phyloP scores from a whole-genome alignment of 129 eudicot genomes.

The Flaveria bidentis region DNA sequence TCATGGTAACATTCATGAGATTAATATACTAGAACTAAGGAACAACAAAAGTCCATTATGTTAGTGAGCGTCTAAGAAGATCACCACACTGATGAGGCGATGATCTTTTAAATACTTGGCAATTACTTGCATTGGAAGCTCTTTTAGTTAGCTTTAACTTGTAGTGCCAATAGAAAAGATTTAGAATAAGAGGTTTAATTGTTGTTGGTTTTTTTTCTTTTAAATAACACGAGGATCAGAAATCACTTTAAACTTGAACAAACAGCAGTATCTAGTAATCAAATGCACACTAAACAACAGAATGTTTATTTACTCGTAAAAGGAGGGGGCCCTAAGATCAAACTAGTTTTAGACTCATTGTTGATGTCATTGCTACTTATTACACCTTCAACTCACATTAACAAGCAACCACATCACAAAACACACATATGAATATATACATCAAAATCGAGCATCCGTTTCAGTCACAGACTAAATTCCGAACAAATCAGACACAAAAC shows the following conservation, averaged over 20 bases:
- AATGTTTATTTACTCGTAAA: background rate
- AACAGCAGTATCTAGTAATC: background rate
- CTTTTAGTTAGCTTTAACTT: background rate
- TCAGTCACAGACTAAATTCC: constrained; percentile 3
- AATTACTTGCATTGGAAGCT: background rate
- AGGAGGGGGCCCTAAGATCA: background rate
- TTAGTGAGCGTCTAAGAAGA: background rate
- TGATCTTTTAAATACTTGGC: background rate
- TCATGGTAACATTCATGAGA: background rate
- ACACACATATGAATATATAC: background rate
- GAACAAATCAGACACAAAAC: constrained; percentile 8
- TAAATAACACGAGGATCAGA: background rate
- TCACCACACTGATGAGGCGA: background rate
- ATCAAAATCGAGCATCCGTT: constrained; percentile 22
- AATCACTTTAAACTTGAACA: background rate
- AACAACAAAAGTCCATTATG: background rate
- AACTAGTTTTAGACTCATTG: background rate
- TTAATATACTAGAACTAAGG: background rate
- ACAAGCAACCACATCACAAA: background rate
- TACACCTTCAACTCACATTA: too few species aligned
- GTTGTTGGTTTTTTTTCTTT: too few species aligned
- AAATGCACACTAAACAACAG: background rate
- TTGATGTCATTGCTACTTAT: constrained; percentile 3
- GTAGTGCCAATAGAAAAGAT: background rate
- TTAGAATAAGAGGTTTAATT: background rate